Percentiles rank a stretch among this genome's conserved stretches.
Evolutionary conservation across 1,284 basidiomycete genomes (phyloP).

Genomic region (Lentinula novae-zelandiae): DNA sequence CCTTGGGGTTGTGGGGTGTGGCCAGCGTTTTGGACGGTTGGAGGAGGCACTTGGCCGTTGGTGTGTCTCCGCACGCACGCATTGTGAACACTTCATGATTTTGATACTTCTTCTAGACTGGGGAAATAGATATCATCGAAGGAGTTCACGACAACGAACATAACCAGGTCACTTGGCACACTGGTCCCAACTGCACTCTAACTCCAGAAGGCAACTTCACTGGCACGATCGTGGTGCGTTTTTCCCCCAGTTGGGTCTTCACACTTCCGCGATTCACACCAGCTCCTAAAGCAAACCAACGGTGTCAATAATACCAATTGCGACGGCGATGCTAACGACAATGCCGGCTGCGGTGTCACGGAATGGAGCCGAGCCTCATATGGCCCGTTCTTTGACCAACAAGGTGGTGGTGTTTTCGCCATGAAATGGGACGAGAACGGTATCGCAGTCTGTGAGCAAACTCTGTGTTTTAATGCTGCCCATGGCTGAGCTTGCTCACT

Average conservation of each 20-base stretch:
- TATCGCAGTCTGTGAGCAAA: conserved; percentile 62
- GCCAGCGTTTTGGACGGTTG: conserved; percentile 64
- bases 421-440: conserved; percentile 77
- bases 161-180: conserved; percentile 78
- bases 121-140: conserved; percentile 82
- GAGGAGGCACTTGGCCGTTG: conserved; percentile 50
- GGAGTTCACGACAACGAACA: conserved; percentile 74
- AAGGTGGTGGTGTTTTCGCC: conserved; percentile 73
- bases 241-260: neutral
- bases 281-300: conserved; percentile 30
- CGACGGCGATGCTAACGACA: conserved; percentile 46
- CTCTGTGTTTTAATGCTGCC: conserved; percentile 2
- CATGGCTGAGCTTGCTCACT: neutral
- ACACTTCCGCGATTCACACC: neutral
- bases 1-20: conserved; percentile 74
- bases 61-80: conserved; percentile 28
- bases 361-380: conserved; percentile 73
- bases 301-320: conserved; percentile 49
- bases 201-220: conserved; percentile 48
- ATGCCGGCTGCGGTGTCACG: conserved; percentile 66
- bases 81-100: neutral
- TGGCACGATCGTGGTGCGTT: conserved; percentile 51
- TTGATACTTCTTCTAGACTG: conserved; percentile 35
- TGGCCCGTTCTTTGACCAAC: conserved; percentile 65
- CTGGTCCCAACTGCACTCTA: conserved; percentile 49